Conservation (phyloP, 345 rosid genomes). For the Syzygium aqueum region DNA sequence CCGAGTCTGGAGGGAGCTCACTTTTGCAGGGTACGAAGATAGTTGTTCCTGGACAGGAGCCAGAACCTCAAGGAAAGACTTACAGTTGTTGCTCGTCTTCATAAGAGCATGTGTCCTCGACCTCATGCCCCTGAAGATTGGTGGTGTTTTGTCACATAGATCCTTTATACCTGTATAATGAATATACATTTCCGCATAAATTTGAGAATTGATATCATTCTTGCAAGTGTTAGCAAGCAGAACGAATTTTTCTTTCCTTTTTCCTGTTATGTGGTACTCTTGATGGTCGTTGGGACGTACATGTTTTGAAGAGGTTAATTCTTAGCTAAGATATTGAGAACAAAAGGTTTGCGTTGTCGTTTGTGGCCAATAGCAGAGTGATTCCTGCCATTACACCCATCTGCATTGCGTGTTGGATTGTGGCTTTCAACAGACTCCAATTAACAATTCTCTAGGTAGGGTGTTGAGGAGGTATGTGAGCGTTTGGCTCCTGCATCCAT, state of each 20-base stretch:
- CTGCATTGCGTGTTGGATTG: neutral
- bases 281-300: neutral
- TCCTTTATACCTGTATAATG: neutral
- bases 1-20: slow-evolving; percentile 34
- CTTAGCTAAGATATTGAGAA: neutral
- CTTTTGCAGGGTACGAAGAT: slow-evolving; percentile 43
- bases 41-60: slow-evolving; percentile 29
- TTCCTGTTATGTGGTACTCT: neutral
- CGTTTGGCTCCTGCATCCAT: neutral
- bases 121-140: neutral
- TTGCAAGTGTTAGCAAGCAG: neutral
- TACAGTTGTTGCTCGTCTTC: slow-evolving; percentile 26
- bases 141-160: neutral
- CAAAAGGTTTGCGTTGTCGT: neutral
- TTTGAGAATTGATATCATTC: neutral
- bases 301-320: neutral
- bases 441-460: neutral
- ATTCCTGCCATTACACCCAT: neutral
- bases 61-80: slow-evolving; percentile 10
- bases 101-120: slow-evolving; percentile 1
- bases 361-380: neutral
- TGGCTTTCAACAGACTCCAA: neutral
- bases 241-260: neutral
- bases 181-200: neutral
- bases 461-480: neutral